phyloP scores from a whole-genome alignment of 1,284 basidiomycete genomes.

The Ceratobasidium sp. region DNA sequence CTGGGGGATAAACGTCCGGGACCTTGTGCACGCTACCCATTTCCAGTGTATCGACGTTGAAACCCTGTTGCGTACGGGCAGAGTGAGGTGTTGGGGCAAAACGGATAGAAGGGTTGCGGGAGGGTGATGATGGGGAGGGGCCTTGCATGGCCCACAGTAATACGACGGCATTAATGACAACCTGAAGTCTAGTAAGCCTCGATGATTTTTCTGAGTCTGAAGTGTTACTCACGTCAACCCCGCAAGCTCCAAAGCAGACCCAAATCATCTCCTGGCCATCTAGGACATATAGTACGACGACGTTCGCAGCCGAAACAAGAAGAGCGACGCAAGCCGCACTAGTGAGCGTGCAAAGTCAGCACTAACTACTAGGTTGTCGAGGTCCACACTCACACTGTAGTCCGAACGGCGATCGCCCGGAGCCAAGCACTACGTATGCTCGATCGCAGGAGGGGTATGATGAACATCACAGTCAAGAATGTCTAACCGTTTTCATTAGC shows the following conservation, averaged over 20 bases:
- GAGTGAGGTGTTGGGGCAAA: background rate
- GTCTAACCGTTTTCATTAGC: background rate
- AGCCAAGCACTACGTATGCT: slow-evolving; percentile 36
- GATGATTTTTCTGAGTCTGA: too few relatives aligned
- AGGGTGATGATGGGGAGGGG: background rate
- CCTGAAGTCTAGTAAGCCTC: too few relatives aligned
- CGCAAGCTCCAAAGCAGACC: slow-evolving; percentile 26
- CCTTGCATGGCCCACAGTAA: slow-evolving; percentile 33
- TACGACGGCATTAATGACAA: slow-evolving; percentile 17
- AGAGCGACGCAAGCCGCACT: slow-evolving; percentile 33
- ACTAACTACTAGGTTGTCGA: background rate
- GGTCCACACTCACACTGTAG: slow-evolving; percentile 12
- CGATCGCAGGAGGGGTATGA: slow-evolving; percentile 25
- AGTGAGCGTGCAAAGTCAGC: background rate
- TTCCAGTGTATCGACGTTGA: background rate
- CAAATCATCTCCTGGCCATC: slow-evolving; percentile 38
- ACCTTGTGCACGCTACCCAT: slow-evolving; percentile 8
- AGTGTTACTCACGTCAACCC: slow-evolving; percentile 12
- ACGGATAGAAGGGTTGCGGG: slow-evolving; percentile 1
- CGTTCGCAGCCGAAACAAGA: slow-evolving; percentile 21
- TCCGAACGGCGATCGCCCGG: slow-evolving; percentile 15
- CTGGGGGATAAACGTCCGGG: slow-evolving; percentile 14
- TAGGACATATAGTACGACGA: slow-evolving; percentile 16
- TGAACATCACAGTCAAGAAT: slow-evolving; percentile 37
- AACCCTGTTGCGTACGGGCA: background rate